Evolutionary conservation across 2,329 filamentous ascomycete species (phyloP).

Genomic region (Arthrinium puccinioides): DNA sequence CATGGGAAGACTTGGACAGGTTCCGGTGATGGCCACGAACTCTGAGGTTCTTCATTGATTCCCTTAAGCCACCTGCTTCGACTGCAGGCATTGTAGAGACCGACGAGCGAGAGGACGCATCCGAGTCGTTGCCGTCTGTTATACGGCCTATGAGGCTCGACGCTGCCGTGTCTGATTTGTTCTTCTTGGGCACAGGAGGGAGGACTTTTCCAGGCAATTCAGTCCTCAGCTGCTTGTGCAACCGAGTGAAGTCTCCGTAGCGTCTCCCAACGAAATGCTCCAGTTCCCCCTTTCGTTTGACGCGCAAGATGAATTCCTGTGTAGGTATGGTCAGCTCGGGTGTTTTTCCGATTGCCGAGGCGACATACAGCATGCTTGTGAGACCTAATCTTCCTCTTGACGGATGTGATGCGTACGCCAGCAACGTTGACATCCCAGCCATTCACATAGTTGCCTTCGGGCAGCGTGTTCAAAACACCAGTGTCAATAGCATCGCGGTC

Average conservation of each 20-base stretch:
- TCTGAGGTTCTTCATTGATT: conserved; percentile 31
- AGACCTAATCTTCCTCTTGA: conserved; percentile 80
- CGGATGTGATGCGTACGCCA: conserved; percentile 70
- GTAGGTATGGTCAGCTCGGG: background rate
- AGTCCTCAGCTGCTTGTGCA: conserved; percentile 71
- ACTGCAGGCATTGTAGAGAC: conserved; percentile 51
- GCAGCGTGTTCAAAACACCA: conserved; percentile 77
- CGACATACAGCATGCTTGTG: conserved; percentile 79
- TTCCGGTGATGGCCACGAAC: conserved; percentile 34
- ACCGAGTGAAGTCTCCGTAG: conserved; percentile 78
- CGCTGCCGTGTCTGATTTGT: conserved; percentile 69
- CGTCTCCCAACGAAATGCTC: conserved; percentile 77
- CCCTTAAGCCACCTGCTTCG: conserved; percentile 20
- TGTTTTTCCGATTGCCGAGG: background rate
- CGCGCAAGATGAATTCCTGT: conserved; percentile 82
- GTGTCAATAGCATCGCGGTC: conserved; percentile 89
- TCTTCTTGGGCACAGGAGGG: conserved; percentile 82
- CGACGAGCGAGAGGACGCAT: conserved; percentile 75
- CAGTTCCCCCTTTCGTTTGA: conserved; percentile 68
- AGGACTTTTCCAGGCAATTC: conserved; percentile 90
- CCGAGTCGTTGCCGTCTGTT: conserved; percentile 57
- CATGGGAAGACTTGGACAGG: conserved; percentile 27
- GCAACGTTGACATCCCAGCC: conserved; percentile 97
- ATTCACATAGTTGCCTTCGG: conserved; percentile 87
- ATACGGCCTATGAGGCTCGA: conserved; percentile 46